Evolutionary conservation across 305 asterid species (phyloP).

Genomic region (Fraxinus sp.): DNA sequence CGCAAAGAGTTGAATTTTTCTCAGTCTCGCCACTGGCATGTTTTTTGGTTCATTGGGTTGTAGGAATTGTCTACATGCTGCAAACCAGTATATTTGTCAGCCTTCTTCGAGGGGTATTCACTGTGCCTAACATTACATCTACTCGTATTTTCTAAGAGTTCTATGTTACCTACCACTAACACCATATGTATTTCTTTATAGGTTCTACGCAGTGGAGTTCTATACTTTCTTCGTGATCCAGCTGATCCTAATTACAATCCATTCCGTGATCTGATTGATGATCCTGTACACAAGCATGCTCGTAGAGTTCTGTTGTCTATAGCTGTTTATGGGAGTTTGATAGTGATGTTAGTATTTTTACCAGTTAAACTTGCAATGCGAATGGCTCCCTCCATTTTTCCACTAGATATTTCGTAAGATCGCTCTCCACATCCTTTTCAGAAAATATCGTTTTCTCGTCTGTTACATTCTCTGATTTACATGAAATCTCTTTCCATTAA

Average conservation of each 20-base stretch:
- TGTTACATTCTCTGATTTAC: slow-evolving; percentile 8
- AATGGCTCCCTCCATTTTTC: slow-evolving; percentile 83
- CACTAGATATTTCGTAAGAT: slow-evolving; percentile 92
- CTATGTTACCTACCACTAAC: background rate
- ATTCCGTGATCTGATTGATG: slow-evolving; percentile 94
- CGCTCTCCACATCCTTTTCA: slow-evolving; percentile 4
- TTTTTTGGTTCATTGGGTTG: slow-evolving; percentile 97
- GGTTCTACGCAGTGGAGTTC: slow-evolving; percentile 94
- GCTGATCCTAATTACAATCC: slow-evolving; percentile 99
- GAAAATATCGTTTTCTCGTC: background rate
- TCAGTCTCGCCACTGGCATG: slow-evolving; percentile 91
- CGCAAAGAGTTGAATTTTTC: slow-evolving; percentile 93
- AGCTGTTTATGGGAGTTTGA: slow-evolving; percentile 92
- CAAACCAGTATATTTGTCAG: slow-evolving; percentile 98
- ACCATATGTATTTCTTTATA: slow-evolving; percentile 28
- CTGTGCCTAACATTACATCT: background rate
- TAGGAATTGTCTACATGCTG: slow-evolving; percentile 92
- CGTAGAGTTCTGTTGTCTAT: slow-evolving; percentile 94
- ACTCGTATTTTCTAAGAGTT: background rate
- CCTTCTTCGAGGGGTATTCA: slow-evolving; percentile 96
- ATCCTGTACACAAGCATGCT: slow-evolving; percentile 99
- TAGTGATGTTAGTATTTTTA: slow-evolving; percentile 91
- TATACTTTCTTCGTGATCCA: slow-evolving; percentile 94
- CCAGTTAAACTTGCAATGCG: slow-evolving; percentile 99
- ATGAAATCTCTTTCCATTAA: background rate